Percentiles rank a stretch among this genome's conserved stretches.
phyloP scores from a whole-genome alignment of 768 basidiomycete genomes.

The Ramaria sp. region DNA sequence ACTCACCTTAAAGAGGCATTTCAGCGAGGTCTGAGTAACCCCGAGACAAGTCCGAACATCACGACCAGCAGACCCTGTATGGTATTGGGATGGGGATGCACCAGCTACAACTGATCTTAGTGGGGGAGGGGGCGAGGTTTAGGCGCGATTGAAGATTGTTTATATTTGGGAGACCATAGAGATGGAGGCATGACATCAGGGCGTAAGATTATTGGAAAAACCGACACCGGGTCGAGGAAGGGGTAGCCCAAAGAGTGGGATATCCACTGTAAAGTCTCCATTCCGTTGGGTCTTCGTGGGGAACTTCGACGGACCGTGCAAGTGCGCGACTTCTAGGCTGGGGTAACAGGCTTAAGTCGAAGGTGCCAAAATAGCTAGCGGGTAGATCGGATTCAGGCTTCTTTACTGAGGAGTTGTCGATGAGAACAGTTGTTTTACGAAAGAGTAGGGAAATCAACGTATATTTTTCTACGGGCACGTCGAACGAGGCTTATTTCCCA shows the following conservation, averaged over 20 bases:
- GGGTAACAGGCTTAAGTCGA: no score
- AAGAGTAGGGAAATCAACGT: neutral
- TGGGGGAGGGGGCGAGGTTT: neutral
- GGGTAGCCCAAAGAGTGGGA: neutral
- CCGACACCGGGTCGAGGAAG: neutral
- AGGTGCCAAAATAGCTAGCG: neutral
- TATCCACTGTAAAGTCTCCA: neutral
- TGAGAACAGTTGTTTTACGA: neutral
- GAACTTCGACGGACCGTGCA: neutral
- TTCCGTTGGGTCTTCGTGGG: neutral
- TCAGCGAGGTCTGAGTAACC: no score
- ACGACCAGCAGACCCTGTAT: no score
- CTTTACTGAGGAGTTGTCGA: neutral
- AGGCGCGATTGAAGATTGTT: neutral
- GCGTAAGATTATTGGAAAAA: neutral
- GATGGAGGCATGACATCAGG: neutral
- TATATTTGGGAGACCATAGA: neutral
- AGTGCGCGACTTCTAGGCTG: neutral
- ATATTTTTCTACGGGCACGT: neutral
- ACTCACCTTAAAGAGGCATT: no score
- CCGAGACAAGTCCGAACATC: no score
- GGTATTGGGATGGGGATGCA: no score
- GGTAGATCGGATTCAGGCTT: no score
- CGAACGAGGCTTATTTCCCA: no score
- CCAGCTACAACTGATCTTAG: neutral